phyloP scores from a whole-genome alignment of 75 land plant genomes.

The Selaginella moellendorffii region DNA sequence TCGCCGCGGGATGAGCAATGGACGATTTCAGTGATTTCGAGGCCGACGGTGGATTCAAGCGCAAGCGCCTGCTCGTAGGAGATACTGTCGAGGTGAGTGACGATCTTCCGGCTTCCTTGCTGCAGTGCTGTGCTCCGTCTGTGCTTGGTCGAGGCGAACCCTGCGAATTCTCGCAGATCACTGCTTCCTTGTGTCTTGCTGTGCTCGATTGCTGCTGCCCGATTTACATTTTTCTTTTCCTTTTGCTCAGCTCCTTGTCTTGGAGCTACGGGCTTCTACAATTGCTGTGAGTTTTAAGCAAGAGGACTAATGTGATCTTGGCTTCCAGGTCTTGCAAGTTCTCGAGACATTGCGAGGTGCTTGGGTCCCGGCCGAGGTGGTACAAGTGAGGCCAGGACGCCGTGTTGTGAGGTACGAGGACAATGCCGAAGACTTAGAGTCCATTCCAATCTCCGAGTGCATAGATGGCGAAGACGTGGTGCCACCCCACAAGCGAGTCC shows the following conservation, averaged over 20 bases:
- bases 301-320: no score
- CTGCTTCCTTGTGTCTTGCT: no score
- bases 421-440: conserved; percentile 24
- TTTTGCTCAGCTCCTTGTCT: no score
- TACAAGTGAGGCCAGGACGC: neutral
- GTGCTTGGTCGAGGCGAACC: no score
- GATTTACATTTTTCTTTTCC: no score
- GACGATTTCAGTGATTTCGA: neutral
- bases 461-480: conserved; percentile 6
- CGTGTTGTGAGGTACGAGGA: conserved; percentile 41
- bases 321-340: neutral
- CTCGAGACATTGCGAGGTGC: conserved; percentile 47
- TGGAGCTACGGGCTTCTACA: no score
- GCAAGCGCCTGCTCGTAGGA: neutral
- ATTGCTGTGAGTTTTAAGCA: no score
- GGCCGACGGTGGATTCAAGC: neutral
- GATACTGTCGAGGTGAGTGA: neutral
- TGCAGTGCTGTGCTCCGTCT: no score
- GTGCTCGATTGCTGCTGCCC: no score
- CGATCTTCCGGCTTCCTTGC: no score
- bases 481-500: neutral
- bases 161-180: no score
- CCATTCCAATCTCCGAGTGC: conserved; percentile 18
- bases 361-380: conserved; percentile 47
- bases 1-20: neutral